phyloP scores from a whole-genome alignment of 2,329 filamentous ascomycete species.

The Podosphaera fusca region DNA sequence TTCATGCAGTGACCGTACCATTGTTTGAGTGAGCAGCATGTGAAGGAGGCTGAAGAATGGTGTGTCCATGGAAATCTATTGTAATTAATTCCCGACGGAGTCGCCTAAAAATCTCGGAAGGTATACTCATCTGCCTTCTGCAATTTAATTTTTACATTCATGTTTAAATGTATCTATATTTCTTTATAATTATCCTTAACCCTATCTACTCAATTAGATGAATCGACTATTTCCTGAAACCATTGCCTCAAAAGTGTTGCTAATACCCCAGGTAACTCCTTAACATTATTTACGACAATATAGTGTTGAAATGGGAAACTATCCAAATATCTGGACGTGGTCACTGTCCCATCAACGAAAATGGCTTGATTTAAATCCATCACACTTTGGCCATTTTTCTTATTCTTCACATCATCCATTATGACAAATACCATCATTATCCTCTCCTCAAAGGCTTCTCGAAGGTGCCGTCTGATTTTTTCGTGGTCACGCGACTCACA shows the following conservation, averaged over 20 bases:
- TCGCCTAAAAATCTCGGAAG: too few relatives aligned
- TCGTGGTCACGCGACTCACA: slow-evolving; percentile 67
- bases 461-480: slow-evolving; percentile 55
- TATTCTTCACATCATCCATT: slow-evolving; percentile 42
- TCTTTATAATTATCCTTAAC: too few relatives aligned
- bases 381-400: slow-evolving; percentile 41
- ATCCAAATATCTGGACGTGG: slow-evolving; percentile 79
- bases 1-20: too few relatives aligned
- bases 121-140: too few relatives aligned
- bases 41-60: too few relatives aligned
- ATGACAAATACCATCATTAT: slow-evolving; percentile 99
- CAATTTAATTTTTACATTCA: too few relatives aligned
- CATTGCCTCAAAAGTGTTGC: slow-evolving; percentile 79
- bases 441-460: slow-evolving; percentile 73
- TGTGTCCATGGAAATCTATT: too few relatives aligned
- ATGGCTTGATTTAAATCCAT: slow-evolving; percentile 71
- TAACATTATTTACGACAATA: slow-evolving; percentile 74
- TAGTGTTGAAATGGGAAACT: slow-evolving; percentile 96
- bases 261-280: slow-evolving; percentile 72
- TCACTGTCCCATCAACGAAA: slow-evolving; percentile 48
- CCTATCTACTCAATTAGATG: slow-evolving; percentile 1
- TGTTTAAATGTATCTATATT: too few relatives aligned
- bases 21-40: too few relatives aligned
- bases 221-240: slow-evolving; percentile 48
- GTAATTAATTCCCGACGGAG: too few relatives aligned